Evolutionary conservation across 345 rosid genomes (phyloP).

Genomic region (Sonneratia alba): DNA sequence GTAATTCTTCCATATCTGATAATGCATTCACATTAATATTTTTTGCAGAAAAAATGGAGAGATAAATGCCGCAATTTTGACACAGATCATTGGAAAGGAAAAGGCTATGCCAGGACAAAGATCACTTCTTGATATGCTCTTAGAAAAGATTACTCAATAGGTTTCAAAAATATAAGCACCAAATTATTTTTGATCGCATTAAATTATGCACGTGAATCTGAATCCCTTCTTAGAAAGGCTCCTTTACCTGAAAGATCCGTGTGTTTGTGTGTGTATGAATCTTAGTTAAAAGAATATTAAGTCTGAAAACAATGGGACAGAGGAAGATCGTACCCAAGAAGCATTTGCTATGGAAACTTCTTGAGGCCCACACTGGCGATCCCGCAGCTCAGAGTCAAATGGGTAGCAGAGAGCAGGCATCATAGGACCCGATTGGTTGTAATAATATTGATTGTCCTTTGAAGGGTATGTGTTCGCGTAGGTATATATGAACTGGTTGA

Average conservation of each 20-base stretch:
- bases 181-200: no score
- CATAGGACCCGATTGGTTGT: slow-evolving; percentile 79
- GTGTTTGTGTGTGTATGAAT: background rate
- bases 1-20: slow-evolving; percentile 75
- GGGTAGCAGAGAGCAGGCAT: slow-evolving; percentile 91
- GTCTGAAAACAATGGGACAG: background rate
- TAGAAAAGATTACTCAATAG: no score
- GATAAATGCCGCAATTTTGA: background rate
- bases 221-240: no score
- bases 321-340: slow-evolving; percentile 44
- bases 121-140: no score
- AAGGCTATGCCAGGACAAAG: background rate
- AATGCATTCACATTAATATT: background rate
- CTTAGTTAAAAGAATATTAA: background rate
- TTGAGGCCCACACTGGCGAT: slow-evolving; percentile 47
- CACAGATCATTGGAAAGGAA: background rate
- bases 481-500: slow-evolving; percentile 68
- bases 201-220: no score
- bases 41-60: background rate
- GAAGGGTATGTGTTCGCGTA: slow-evolving; percentile 74
- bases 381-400: slow-evolving; percentile 48
- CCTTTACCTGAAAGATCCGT: no score
- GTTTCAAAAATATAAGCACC: no score
- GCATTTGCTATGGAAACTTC: slow-evolving; percentile 77
- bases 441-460: slow-evolving; percentile 32